Conservation (phyloP, 2,329 filamentous ascomycete species). For the Exophiala phaeomuriformis region DNA sequence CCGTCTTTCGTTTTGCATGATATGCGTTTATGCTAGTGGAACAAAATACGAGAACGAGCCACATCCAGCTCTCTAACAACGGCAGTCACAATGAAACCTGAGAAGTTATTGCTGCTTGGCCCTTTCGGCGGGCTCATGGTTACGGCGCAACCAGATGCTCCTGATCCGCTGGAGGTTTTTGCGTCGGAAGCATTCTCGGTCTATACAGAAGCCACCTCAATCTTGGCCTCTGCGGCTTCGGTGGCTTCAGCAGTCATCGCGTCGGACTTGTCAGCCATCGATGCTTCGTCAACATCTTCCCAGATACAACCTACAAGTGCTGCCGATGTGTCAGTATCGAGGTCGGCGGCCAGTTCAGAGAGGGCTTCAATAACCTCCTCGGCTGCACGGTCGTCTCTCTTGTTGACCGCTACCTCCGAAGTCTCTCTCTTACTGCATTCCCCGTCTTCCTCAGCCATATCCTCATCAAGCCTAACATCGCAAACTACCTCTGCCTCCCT, state of each 20-base stretch:
- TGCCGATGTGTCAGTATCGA: neutral
- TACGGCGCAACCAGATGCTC: slow-evolving; percentile 8
- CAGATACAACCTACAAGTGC: slow-evolving; percentile 5
- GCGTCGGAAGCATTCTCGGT: slow-evolving; percentile 23
- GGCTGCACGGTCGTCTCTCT: neutral
- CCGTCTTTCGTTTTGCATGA: neutral
- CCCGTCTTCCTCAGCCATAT: neutral
- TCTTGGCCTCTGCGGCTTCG: slow-evolving; percentile 12
- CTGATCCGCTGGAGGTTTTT: slow-evolving; percentile 15
- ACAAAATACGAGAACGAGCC: neutral
- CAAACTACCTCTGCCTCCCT: neutral
- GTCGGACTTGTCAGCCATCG: slow-evolving; percentile 2
- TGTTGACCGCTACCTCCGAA: neutral
- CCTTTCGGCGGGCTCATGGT: neutral
- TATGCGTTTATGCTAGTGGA: neutral
- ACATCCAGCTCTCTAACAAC: neutral
- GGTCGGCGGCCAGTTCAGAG: neutral
- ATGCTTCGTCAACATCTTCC: slow-evolving; percentile 7
- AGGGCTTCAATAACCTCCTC: slow-evolving; percentile 5
- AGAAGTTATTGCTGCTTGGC: slow-evolving; percentile 1
- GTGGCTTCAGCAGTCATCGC: slow-evolving; percentile 5
- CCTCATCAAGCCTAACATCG: neutral
- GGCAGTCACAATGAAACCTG: slow-evolving; percentile 5
- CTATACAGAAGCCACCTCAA: slow-evolving; percentile 23
- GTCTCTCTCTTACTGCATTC: neutral